Conservation (phyloP, 352 stramenopile species). For the Phytophthora hibernalis region DNA sequence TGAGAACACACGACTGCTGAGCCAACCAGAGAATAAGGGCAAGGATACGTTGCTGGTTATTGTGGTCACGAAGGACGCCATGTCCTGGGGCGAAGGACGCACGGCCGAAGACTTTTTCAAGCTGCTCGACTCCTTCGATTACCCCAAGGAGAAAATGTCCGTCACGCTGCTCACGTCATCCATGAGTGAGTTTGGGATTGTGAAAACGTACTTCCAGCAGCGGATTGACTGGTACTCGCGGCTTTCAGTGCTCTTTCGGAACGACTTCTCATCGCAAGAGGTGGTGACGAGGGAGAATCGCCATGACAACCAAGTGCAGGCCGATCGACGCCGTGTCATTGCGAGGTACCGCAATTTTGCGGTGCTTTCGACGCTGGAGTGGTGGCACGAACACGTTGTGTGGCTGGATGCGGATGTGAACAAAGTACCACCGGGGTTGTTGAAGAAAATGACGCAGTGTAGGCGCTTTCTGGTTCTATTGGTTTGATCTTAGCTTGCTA, state of each 20-base stretch:
- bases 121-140: constrained; percentile 37
- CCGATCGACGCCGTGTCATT: constrained; percentile 38
- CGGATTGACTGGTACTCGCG: constrained; percentile 26
- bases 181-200: constrained; percentile 29
- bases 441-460: constrained; percentile 47
- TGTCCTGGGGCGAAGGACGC: constrained; percentile 38
- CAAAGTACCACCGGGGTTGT: constrained; percentile 26
- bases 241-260: constrained; percentile 41
- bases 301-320: constrained; percentile 37
- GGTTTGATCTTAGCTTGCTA: not conserved
- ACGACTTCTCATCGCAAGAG: constrained; percentile 34
- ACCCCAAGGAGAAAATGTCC: constrained; percentile 36
- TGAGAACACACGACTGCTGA: constrained; percentile 9
- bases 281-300: constrained; percentile 31
- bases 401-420: constrained; percentile 49
- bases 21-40: constrained; percentile 4
- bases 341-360: constrained; percentile 52
- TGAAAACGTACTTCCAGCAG: constrained; percentile 14
- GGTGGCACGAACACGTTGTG: constrained; percentile 47
- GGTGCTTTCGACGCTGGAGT: constrained; percentile 40
- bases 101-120: constrained; percentile 31
- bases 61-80: constrained; percentile 26
- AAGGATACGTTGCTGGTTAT: constrained; percentile 32
- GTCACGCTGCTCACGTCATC: constrained; percentile 44
- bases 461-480: not conserved